phyloP scores from a whole-genome alignment of 1,139 yeast genomes.

The Meyerozyma elateridarum region DNA sequence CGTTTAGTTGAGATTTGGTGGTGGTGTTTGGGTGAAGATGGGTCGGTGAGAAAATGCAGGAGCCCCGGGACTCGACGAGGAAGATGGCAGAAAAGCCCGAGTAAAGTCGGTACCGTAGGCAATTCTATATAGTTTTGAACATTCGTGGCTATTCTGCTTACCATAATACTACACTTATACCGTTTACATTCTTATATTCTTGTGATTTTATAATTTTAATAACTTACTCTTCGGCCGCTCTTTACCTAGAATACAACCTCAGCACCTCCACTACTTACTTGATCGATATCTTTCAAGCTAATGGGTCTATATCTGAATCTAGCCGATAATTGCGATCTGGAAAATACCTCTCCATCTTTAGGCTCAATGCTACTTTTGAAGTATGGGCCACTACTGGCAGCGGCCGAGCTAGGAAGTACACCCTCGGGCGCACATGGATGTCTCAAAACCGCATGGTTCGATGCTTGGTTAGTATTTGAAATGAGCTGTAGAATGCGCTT shows the following conservation, averaged over 20 bases:
- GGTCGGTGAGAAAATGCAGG: too few relatives aligned
- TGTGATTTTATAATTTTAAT: background rate
- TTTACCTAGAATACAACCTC: conserved; percentile 32
- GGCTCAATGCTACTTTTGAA: conserved; percentile 32
- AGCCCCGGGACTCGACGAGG: too few relatives aligned
- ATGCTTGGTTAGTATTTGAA: background rate
- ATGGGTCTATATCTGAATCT: conserved; percentile 65
- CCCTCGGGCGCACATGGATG: conserved; percentile 54
- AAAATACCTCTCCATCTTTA: conserved; percentile 45
- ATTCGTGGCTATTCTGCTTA: background rate
- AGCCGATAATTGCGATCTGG: conserved; percentile 62
- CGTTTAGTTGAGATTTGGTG: too few relatives aligned
- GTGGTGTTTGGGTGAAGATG: too few relatives aligned
- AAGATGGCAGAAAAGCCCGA: too few relatives aligned
- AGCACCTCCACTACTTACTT: conserved; percentile 77
- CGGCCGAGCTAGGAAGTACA: conserved; percentile 36
- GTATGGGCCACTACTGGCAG: conserved; percentile 18
- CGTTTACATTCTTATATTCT: background rate
- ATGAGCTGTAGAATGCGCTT: conserved; percentile 28
- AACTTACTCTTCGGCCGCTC: background rate
- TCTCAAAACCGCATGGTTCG: conserved; percentile 24
- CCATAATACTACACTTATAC: background rate
- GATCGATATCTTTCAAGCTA: conserved; percentile 65
- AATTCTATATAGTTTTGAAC: too few relatives aligned
- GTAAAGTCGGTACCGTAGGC: too few relatives aligned